Evolutionary conservation across 2,329 filamentous ascomycete species (phyloP).

Genomic region (Fusarium metavorans): DNA sequence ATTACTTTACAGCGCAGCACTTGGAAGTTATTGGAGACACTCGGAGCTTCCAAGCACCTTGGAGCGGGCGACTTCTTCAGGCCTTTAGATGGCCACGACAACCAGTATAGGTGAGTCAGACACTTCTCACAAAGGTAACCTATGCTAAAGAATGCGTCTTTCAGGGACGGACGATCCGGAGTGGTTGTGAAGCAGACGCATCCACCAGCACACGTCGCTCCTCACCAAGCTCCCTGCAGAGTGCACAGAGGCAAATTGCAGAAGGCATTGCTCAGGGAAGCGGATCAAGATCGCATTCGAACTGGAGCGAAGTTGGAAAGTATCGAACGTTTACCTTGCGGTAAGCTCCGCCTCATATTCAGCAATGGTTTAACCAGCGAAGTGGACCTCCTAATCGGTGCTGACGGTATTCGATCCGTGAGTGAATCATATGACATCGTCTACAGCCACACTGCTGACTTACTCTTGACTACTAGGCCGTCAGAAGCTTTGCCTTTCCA

Average conservation of each 20-base stretch:
- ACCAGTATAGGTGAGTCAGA: neutral
- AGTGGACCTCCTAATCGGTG: neutral
- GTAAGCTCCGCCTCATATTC: neutral
- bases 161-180: neutral
- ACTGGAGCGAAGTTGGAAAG: neutral
- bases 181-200: neutral
- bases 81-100: neutral
- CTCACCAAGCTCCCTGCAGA: conserved; percentile 1
- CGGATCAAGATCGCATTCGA: neutral
- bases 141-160: neutral
- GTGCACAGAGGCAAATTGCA: neutral
- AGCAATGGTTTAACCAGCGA: neutral
- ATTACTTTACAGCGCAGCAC: neutral
- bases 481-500: neutral
- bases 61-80: neutral
- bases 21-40: neutral
- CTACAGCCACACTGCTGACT: neutral
- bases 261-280: neutral
- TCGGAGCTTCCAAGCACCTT: neutral
- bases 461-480: neutral
- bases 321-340: neutral
- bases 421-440: neutral
- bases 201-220: neutral
- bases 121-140: neutral
- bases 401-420: neutral